phyloP scores from a whole-genome alignment of 768 basidiomycete genomes.

The Boletus coccyginus region DNA sequence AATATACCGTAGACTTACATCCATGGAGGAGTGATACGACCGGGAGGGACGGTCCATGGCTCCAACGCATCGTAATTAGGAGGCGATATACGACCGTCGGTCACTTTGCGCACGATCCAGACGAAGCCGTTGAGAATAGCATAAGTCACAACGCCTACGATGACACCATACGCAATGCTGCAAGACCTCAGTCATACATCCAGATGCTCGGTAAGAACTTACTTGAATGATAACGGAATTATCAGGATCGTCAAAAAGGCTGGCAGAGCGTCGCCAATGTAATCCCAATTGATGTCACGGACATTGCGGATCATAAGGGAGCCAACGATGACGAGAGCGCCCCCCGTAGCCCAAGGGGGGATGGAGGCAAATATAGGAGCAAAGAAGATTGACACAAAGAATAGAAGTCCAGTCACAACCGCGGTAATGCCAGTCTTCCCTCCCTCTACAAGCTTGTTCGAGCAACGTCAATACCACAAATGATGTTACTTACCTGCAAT shows the following conservation, averaged over 20 bases:
- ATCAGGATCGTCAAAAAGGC: constrained; percentile 81
- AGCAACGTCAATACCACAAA: neutral
- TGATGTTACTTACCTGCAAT: constrained; percentile 51
- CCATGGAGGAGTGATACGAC: constrained; percentile 67
- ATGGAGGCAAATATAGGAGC: constrained; percentile 87
- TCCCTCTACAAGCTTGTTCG: constrained; percentile 52
- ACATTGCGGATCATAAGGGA: constrained; percentile 87
- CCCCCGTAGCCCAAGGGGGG: constrained; percentile 84
- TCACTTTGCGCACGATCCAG: constrained; percentile 50
- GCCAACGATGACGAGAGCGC: constrained; percentile 83
- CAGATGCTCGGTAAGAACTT: constrained; percentile 17
- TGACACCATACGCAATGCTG: constrained; percentile 88
- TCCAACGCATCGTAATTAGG: constrained; percentile 64
- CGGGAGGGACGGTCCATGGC: constrained; percentile 69
- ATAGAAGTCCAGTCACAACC: constrained; percentile 65
- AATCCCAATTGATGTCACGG: constrained; percentile 86
- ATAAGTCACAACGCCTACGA: constrained; percentile 72
- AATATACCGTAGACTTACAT: constrained; percentile 42
- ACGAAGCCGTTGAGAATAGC: constrained; percentile 71
- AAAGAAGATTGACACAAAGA: constrained; percentile 86
- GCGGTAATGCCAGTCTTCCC: constrained; percentile 86
- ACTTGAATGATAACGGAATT: constrained; percentile 81
- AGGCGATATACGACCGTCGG: constrained; percentile 61
- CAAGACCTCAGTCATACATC: constrained; percentile 2
- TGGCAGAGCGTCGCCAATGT: constrained; percentile 82